Evolutionary conservation across 78 protist species (phyloP), one percentile per base, ranked within the genome.

Genomic region (Dictyostelium firmibasis): DNA sequence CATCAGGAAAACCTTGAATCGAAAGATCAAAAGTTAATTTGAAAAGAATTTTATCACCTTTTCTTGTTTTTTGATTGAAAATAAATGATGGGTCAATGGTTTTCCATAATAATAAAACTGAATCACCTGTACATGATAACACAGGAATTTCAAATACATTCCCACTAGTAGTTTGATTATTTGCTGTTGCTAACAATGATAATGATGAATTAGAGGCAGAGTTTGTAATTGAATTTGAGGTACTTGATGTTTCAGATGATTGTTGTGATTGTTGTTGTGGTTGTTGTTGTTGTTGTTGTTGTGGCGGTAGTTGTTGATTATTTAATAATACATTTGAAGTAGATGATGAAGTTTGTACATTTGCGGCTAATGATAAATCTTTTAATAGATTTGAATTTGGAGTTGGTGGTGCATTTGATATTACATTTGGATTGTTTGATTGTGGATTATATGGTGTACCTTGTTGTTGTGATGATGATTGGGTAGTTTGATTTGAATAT

Each of bases 1-100:
- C 57, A 25, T 81, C 79, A 9, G 86, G 86, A 75, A 89, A 89
- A 50, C 84, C 94, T 25, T 47, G 13, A 33, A 89, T 70, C 0
- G 9, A 2, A 8, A 89, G 31, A 10, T 62, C 94, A 44, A 78
- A 89, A 3, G 72, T 16, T 1, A 89, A 33, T 35, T 75, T 81
- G 36, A 89, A 89, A 4, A 89, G 1, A 11, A 89, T 78, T 38
- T 81, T 89, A 53, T 81, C 85, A 62, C 94, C 94, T 35, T 89
- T 89, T n/a, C 94, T n/a, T 18, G 94, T 89, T 29, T 89, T 89
- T 62, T 76, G 76, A 38, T 78, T 81, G 11, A 89, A 81, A 20
- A 89, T 23, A 43, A 53, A 29, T 13, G 93, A 38, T 14, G 82
- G 81, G 25, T 89, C 94, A 47, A 33, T 70, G 60, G 69, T 89